Percentiles rank a stretch among this genome's conserved stretches.
These are phyloP conservation scores for Olyra latifolia DNA, from an alignment of 176 grass and related monocot species.

Conservation along the genomic window DNA sequence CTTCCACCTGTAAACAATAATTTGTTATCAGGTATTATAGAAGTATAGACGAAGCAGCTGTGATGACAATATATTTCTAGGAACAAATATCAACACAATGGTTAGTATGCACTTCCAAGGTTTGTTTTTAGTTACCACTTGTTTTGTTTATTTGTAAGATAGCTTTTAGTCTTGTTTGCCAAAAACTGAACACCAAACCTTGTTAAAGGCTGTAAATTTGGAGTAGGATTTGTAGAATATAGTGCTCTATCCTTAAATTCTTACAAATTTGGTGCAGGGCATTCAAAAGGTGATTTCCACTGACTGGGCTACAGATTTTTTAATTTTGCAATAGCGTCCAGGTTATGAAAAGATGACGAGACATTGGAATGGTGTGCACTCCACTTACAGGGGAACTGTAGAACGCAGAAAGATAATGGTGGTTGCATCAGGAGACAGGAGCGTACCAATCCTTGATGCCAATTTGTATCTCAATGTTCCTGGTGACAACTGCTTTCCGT, in stretches of 20 bases:
- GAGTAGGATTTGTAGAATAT: background rate
- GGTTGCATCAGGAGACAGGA: background rate
- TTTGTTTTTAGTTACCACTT: background rate
- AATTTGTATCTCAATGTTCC: constrained; percentile 19
- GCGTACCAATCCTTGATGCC: constrained; percentile 63
- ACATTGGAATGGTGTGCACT: background rate
- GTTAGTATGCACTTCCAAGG: background rate
- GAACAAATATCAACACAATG: background rate
- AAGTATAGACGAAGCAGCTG: background rate
- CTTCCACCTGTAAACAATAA: constrained; percentile 54
- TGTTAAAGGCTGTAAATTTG: background rate
- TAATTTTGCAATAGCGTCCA: background rate
- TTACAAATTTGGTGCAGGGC: background rate
- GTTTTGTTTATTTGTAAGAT: background rate
- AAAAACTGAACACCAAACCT: background rate
- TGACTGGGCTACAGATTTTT: background rate
- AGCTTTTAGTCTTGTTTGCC: background rate
- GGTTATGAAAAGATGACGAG: background rate
- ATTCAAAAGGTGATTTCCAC: background rate
- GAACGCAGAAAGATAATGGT: background rate
- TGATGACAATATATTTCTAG: background rate
- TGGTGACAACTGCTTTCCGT: constrained; percentile 15
- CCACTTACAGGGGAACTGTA: background rate
- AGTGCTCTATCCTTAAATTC: background rate
- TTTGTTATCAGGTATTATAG: background rate